Base-by-base conservation (phyloP, 768 basidiomycete genomes). In the Mycena vitilis region DNA sequence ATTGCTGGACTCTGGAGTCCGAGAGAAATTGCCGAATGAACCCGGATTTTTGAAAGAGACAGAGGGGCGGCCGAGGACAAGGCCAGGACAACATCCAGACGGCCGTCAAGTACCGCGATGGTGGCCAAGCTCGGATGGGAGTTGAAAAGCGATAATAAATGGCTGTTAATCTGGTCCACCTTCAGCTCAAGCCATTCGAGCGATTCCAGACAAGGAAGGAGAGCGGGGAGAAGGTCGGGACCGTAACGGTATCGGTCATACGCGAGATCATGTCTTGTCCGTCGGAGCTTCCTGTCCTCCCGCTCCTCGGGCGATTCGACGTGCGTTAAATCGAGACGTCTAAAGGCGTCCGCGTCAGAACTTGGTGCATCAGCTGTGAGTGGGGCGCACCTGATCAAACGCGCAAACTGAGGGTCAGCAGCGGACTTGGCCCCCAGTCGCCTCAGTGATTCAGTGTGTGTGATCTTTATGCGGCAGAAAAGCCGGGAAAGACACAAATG, bases 161-260 rank as follows among this genome's bases (percentile, higher is more conserved):
- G 18, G 25, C 11, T 23, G 25, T 67, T 54, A 42, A 67, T 20
- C 30, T 49, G 53, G 8, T 22, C 2, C 8, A 5, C 36, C 7
- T 38, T 12, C 16, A 61, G 10, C 22, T 30, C 52, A 62, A 67
- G 66, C 66, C 59, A 62, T 34, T 55, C 44, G 5, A 67, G 66
- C 6, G 60, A 62, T 42, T 57, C 22, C 15, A 67, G 60, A 23
- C 5, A 22, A 15, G 53, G 23, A 4, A 61, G 34, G n/a, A 62
- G 45, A 40, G 44, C 55, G 23, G 59, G 37, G 11, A 67, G 66
- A 34, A 66, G 25, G 22, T 61, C 44, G n/a, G 44, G 57, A 45
- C 45, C 58, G 18, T 59, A 59, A 10, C 58, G 44, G 25, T 59
- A 47, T n/a, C n/a, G n/a, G n/a, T n/a, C 10, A 34, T 5, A 15